Percentiles rank a stretch among this genome's conserved stretches.
phyloP scores from a whole-genome alignment of 106 monocot species.

The Dendrobium huoshanense region DNA sequence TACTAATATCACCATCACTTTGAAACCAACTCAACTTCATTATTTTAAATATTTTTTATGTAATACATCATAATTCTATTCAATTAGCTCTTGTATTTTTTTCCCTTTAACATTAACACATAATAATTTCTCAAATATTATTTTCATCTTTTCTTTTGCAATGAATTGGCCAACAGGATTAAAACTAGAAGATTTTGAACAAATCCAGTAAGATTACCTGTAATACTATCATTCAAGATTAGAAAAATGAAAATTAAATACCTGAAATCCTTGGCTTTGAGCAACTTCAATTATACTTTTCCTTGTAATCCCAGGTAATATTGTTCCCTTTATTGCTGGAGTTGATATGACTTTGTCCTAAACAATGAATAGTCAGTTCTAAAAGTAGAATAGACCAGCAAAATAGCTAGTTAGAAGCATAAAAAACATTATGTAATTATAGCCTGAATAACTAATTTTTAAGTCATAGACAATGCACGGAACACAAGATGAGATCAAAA shows the following conservation, averaged over 20 bases:
- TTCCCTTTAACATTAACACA: no score
- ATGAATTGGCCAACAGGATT: background rate
- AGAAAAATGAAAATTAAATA: slow-evolving; percentile 8
- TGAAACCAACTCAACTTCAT: no score
- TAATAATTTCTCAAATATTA: background rate
- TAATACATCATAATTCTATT: background rate
- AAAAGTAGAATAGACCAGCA: background rate
- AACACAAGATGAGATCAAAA: background rate
- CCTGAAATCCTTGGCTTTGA: slow-evolving; percentile 43
- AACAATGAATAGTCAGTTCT: background rate
- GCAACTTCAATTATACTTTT: slow-evolving; percentile 76
- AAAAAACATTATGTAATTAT: background rate
- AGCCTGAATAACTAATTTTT: background rate
- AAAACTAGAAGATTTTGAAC: background rate
- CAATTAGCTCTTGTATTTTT: no score
- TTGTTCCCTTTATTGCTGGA: slow-evolving; percentile 56
- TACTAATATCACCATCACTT: no score
- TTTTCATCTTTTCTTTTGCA: background rate
- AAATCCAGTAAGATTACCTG: background rate
- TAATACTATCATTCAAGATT: background rate
- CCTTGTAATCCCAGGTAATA: slow-evolving; percentile 64
- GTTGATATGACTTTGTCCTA: slow-evolving; percentile 52
- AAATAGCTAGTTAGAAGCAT: background rate
- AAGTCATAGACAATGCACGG: background rate
- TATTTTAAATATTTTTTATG: background rate